Percentiles rank a stretch among this genome's conserved stretches.
phyloP scores from a whole-genome alignment of 352 stramenopile species.

The Pythium oligandrum region DNA sequence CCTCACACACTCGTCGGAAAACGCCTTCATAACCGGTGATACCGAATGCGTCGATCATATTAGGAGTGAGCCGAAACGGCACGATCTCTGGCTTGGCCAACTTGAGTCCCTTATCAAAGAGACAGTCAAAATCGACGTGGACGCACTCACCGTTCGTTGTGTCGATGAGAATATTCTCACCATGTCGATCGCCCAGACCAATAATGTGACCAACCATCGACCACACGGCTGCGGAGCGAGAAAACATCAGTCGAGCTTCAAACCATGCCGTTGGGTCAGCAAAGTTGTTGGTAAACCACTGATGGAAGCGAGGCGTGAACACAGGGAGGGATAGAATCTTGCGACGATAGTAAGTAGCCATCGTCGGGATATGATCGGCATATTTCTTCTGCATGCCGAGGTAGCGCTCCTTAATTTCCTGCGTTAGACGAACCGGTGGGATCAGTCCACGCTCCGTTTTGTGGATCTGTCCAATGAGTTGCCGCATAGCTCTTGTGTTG shows the following conservation, averaged over 20 bases:
- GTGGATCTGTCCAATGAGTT: slow-evolving; percentile 83
- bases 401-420: slow-evolving; percentile 83
- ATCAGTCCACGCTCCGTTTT: slow-evolving; percentile 84
- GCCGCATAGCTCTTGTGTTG: slow-evolving; percentile 93
- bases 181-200: slow-evolving; percentile 93
- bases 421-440: slow-evolving; percentile 66
- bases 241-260: slow-evolving; percentile 89
- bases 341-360: slow-evolving; percentile 61
- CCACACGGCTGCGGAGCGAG: slow-evolving; percentile 92
- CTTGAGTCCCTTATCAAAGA: slow-evolving; percentile 99
- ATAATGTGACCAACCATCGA: slow-evolving; percentile 97
- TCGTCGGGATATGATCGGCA: slow-evolving; percentile 68
- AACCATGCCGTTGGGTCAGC: slow-evolving; percentile 97
- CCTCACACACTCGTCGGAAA: slow-evolving; percentile 91
- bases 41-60: slow-evolving; percentile 99
- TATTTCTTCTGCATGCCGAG: slow-evolving; percentile 89
- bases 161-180: slow-evolving; percentile 99
- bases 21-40: slow-evolving; percentile 95
- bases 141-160: slow-evolving; percentile 96
- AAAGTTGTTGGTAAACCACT: slow-evolving; percentile 99
- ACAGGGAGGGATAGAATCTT: slow-evolving; percentile 58
- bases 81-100: slow-evolving; percentile 97
- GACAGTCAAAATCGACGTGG: slow-evolving; percentile 99
- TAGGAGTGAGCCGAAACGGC: slow-evolving; percentile 99
- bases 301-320: slow-evolving; percentile 96